Evolutionary conservation across 257 asterid genomes (phyloP).

Genomic region (Gentiana macrophylla): DNA sequence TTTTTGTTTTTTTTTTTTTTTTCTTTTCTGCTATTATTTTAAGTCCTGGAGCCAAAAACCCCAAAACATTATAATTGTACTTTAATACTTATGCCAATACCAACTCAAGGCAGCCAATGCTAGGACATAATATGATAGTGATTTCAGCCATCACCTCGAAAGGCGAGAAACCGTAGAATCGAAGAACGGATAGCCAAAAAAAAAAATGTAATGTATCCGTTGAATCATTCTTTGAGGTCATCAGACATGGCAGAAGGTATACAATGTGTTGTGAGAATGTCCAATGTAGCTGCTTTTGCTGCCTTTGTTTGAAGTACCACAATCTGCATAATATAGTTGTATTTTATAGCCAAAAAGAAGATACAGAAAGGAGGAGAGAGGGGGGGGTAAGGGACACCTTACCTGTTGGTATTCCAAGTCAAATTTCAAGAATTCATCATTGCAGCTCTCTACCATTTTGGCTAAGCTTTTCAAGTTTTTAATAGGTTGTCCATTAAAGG

Average conservation of each 20-base stretch:
- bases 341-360: not conserved
- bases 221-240: constrained; percentile 48
- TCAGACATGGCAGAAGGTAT: constrained; percentile 92
- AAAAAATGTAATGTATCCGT: too few species aligned
- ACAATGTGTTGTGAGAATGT: constrained; percentile 78
- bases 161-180: too few species aligned
- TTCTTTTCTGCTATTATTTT: too few species aligned
- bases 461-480: constrained; percentile 85
- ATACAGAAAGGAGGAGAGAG: not conserved
- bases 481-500: constrained; percentile 73
- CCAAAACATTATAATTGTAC: too few species aligned
- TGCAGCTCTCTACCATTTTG: constrained; percentile 77
- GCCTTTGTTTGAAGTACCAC: constrained; percentile 66
- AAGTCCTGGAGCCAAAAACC: too few species aligned
- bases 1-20: too few species aligned
- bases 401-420: constrained; percentile 91
- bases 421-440: constrained; percentile 63
- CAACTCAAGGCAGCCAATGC: too few species aligned
- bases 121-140: too few species aligned
- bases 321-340: constrained; percentile 32
- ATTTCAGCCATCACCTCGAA: too few species aligned
- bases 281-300: constrained; percentile 85
- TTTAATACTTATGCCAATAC: too few species aligned
- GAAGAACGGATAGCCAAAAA: too few species aligned
- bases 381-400: constrained; percentile 5